Conservation (phyloP, 768 basidiomycete genomes). For the Tylopilus sp. region DNA sequence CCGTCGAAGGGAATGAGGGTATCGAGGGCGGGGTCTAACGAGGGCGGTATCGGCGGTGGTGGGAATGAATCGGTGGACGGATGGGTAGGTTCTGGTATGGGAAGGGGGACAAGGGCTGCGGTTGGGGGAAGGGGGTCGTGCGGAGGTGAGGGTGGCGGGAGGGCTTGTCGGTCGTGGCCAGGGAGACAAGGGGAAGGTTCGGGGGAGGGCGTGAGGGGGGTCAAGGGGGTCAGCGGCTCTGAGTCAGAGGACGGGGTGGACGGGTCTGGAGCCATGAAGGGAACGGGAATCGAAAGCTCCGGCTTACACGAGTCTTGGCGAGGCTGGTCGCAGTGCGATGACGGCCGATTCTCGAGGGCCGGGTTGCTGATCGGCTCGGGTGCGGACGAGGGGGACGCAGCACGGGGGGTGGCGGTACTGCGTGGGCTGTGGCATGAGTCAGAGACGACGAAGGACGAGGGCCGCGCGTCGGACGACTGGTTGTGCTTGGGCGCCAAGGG, state of each 20-base stretch:
- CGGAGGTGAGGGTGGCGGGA: conserved; percentile 1
- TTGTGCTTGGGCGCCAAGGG: conserved; percentile 5
- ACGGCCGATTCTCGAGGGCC: not conserved
- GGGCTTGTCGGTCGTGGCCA: conserved; percentile 25
- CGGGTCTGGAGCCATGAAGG: not conserved
- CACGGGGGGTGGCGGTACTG: conserved; percentile 4
- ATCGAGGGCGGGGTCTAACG: conserved; percentile 21
- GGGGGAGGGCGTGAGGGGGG: conserved; percentile 23
- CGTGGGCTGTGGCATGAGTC: not conserved
- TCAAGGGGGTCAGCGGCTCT: conserved; percentile 18
- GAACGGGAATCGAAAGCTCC: conserved; percentile 3
- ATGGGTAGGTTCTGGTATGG: not conserved
- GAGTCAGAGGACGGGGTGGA: not conserved
- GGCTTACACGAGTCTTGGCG: not conserved
- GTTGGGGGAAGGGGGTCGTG: conserved; percentile 8
- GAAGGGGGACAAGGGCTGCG: conserved; percentile 1
- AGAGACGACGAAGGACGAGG: not conserved
- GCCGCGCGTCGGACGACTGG: conserved; percentile 1
- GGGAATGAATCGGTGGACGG: conserved; percentile 1
- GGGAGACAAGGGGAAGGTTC: conserved; percentile 22
- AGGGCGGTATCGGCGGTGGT: conserved; percentile 1
- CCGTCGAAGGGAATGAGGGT: conserved; percentile 28
- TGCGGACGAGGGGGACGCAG: not conserved
- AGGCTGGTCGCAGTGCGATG: no score
- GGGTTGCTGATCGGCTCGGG: conserved; percentile 4